Conservation (phyloP, 495 filamentous ascomycete species). For the Collariella sp. region DNA sequence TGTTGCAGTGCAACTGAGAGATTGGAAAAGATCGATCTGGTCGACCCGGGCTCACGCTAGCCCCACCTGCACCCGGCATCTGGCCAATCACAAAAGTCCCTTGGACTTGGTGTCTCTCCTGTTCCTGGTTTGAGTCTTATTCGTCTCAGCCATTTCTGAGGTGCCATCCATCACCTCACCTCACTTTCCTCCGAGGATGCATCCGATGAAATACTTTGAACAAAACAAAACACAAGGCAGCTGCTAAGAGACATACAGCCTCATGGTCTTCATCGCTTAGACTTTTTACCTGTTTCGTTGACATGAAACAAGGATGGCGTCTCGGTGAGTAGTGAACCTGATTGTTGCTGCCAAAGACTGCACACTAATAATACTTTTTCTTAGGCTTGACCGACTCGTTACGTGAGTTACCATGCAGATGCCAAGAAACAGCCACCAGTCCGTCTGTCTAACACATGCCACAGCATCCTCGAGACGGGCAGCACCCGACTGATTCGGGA, state of each 20-base stretch:
- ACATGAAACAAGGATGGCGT: conserved; percentile 44
- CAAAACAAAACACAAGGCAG: background rate
- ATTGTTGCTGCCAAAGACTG: background rate
- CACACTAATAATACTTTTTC: conserved; percentile 19
- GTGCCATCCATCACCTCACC: no score
- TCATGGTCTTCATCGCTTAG: conserved; percentile 19
- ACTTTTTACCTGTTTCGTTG: conserved; percentile 12
- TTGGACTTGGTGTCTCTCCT: background rate
- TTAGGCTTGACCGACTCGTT: conserved; percentile 81
- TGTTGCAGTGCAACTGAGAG: conserved; percentile 2
- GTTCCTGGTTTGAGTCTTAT: background rate
- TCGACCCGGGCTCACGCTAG: background rate
- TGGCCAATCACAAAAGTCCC: background rate
- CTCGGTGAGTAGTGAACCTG: conserved; percentile 36
- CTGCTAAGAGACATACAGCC: conserved; percentile 17
- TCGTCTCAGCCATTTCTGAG: background rate
- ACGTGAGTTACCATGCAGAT: conserved; percentile 57
- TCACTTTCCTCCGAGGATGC: no score
- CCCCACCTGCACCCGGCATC: background rate
- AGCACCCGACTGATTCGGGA: conserved; percentile 91
- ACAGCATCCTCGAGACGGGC: conserved; percentile 87
- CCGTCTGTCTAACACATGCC: conserved; percentile 19
- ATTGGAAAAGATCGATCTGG: background rate
- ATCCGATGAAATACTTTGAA: background rate
- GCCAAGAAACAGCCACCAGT: background rate